Evolutionary conservation across 805 yeast genomes (phyloP).

Genomic region (Nakazawaea wyomingensis): DNA sequence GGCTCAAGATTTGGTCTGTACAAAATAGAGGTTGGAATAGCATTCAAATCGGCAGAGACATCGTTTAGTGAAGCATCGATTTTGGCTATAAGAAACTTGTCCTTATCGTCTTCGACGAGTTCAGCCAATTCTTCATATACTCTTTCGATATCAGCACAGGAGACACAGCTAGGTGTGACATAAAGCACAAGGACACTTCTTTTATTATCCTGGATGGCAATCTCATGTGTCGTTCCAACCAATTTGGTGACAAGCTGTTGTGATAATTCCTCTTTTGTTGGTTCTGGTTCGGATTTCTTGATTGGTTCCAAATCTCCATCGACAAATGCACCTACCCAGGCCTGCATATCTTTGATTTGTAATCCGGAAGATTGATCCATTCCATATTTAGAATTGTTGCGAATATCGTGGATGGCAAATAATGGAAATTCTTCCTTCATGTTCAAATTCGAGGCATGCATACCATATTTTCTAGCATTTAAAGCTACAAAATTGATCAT

Average conservation of each 20-base stretch:
- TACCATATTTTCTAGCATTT: constrained; percentile 74
- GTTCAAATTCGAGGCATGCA: constrained; percentile 82
- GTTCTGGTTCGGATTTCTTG: constrained; percentile 81
- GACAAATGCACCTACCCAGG: constrained; percentile 58
- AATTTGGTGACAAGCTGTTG: constrained; percentile 62
- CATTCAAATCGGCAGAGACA: constrained; percentile 65
- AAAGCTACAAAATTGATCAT: constrained; percentile 82
- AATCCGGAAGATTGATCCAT: constrained; percentile 53
- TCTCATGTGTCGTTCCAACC: constrained; percentile 81
- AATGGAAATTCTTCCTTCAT: constrained; percentile 85
- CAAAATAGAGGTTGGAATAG: constrained; percentile 88
- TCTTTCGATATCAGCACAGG: constrained; percentile 89
- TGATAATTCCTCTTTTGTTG: constrained; percentile 53
- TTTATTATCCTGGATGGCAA: constrained; percentile 54
- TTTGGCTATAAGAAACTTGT: constrained; percentile 71
- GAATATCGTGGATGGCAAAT: constrained; percentile 77
- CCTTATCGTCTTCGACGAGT: constrained; percentile 50
- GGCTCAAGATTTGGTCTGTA: constrained; percentile 69
- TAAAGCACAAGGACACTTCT: constrained; percentile 73
- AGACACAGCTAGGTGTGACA: constrained; percentile 98
- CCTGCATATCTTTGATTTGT: constrained; percentile 54
- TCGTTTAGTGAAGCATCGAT: constrained; percentile 89
- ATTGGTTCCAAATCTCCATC: constrained; percentile 66
- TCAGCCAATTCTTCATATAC: constrained; percentile 81
- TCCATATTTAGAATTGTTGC: constrained; percentile 69